A percentile compares a stretch with the other conserved stretches of the same genome.
Evolutionary conservation across 495 filamentous ascomycete genomes (phyloP).

Genomic region (Penicillium lividum): DNA sequence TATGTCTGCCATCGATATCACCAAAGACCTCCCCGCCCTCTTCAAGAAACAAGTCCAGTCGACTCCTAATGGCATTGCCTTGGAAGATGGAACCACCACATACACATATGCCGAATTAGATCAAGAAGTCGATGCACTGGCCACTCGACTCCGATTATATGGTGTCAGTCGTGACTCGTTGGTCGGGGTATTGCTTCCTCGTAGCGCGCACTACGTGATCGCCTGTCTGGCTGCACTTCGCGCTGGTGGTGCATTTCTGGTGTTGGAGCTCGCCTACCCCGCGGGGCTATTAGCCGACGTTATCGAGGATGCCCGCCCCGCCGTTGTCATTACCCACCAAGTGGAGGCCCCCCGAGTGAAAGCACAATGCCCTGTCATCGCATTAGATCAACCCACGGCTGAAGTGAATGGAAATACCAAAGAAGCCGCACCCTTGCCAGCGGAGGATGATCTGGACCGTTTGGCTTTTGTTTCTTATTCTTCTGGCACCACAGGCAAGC

Average conservation of each 20-base stretch:
- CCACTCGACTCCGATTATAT: conserved; percentile 53
- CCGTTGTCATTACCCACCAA: conserved; percentile 59
- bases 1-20: conserved; percentile 61
- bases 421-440: conserved; percentile 45
- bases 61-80: conserved; percentile 59
- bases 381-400: conserved; percentile 50
- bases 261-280: conserved; percentile 69
- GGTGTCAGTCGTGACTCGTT: conserved; percentile 63
- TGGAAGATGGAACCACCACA: conserved; percentile 57
- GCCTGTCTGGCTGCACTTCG: conserved; percentile 66
- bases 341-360: conserved; percentile 58
- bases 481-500: conserved; percentile 66
- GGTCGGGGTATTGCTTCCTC: conserved; percentile 65
- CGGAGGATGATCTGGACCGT: conserved; percentile 61
- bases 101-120: conserved; percentile 66
- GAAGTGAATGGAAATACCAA: conserved; percentile 40
- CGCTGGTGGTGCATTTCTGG: conserved; percentile 69
- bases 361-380: conserved; percentile 52
- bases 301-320: conserved; percentile 63
- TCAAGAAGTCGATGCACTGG: conserved; percentile 53
- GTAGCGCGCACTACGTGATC: conserved; percentile 70
- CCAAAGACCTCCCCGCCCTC: conserved; percentile 62
- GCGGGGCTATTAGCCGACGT: conserved; percentile 64
- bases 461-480: conserved; percentile 68
- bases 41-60: conserved; percentile 57